Evolutionary conservation across 177 flowering plant genomes (phyloP), one percentile per base, ranked within the genome.

Genomic region (Vitis hybrid): DNA sequence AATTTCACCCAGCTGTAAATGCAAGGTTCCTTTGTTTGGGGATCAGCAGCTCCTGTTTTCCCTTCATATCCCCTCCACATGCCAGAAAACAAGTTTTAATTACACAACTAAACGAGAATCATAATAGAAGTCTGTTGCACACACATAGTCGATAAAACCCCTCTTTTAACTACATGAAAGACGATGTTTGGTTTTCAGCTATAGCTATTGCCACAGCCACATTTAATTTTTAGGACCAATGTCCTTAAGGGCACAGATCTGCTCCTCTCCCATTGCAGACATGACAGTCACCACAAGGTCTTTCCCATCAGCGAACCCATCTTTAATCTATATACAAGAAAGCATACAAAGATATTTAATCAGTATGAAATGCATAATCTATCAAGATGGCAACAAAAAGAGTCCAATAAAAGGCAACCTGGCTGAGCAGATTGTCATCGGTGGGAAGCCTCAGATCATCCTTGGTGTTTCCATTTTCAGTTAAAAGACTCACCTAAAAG

Each of bases 261-360:
- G 88, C 79, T 85, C 88, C 71, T 85, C 88, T 58, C 88, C 88
- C 88, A 85, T 83, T 5, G 89, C 81, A 20, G 84, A 75, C 89
- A 83, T 83, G 63, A 85, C 89, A 2, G 80, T 61, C 71, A 85
- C 85, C 64, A 83, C 85, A 59, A 85, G 84, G 68, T 85, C 87
- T 71, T 83, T 85, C 45, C 85, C 88, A 48, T 83, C 88, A 56
- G 54, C 82, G 74, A 85, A 85, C 66, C 82, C 85, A 77, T 76
- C 79, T 64, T 82, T 85, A 57, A 82, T 83, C 86, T 82, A 58
- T 45, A 72, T 3, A 50, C 0, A 58, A 16, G 14, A 50, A 19
- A 55, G 2, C 0, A 34, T 39, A 39, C 8, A 15, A 50, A 5
- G 5, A 45, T 18, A 71, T 54, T 63, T 2, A n/a, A 11, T 29